Conservation (phyloP, 1,139 yeast species). For the Zygosaccharomyces sapae region DNA sequence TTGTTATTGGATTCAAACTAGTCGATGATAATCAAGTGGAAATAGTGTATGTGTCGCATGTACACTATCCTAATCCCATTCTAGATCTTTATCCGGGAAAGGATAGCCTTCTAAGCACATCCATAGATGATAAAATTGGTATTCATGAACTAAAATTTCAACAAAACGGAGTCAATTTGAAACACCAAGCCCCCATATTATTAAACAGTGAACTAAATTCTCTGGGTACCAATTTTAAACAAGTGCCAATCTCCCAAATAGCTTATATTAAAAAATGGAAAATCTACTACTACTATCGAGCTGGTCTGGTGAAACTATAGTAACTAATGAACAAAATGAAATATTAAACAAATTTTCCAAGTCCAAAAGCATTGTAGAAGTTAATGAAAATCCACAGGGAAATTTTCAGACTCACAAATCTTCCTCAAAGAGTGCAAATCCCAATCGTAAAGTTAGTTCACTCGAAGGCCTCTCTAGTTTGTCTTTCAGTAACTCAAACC, state of each 20-base stretch:
- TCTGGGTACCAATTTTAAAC: neutral
- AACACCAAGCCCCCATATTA: neutral
- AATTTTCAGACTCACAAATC: constrained; percentile 12
- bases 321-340: constrained; percentile 5
- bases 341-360: constrained; percentile 12
- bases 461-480: constrained; percentile 13
- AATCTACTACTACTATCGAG: constrained; percentile 15
- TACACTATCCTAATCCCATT: constrained; percentile 33
- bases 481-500: neutral
- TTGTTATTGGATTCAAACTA: constrained; percentile 25
- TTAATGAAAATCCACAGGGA: constrained; percentile 20
- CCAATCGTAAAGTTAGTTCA: constrained; percentile 9
- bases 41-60: constrained; percentile 25
- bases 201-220: neutral
- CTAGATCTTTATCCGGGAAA: constrained; percentile 18
- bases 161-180: neutral
- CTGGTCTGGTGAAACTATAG: constrained; percentile 27
- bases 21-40: constrained; percentile 10
- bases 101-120: constrained; percentile 13
- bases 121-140: constrained; percentile 15
- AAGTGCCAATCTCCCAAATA: constrained; percentile 11
- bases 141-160: constrained; percentile 8
- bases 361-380: constrained; percentile 21
- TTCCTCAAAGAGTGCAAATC: neutral
- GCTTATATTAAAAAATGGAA: constrained; percentile 14